Evolutionary conservation across 2,329 filamentous ascomycete genomes (phyloP), one percentile per base, ranked within the genome.

Genomic region (Coniochaeta sp.): DNA sequence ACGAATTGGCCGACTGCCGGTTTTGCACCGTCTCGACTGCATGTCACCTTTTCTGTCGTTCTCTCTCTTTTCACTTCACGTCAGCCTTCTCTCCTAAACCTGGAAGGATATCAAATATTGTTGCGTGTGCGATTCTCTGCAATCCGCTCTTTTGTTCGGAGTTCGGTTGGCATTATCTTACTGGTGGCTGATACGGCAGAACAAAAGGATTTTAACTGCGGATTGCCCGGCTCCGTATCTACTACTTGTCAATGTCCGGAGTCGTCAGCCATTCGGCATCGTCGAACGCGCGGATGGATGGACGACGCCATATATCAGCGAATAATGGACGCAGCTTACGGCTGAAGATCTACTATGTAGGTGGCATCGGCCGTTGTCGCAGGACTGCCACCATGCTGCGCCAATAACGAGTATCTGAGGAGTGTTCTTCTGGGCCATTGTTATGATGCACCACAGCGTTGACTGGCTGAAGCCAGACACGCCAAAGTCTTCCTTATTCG

Each of bases 401-500:
- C 33, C 34, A 34, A 38, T 58, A 58, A 54, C n/a, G 26, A 3
- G n/a, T 12, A n/a, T 31, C 7, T n/a, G 26, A 58, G 17, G 34
- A 50, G 33, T 44, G 47, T 38, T 28, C 34, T 43, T 47, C 58
- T 52, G 55, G 60, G 55, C 26, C 59, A 59, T 62, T 64, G 57
- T 63, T 63, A 52, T 57, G 59, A 63, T 63, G 60, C 62, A 63
- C 33, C 62, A 24, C 58, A 59, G 38, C 47, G 55, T 24, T 58
- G 40, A 60, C 57, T 62, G 60, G 61, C 58, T 63, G 55, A 61
- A 14, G 56, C 19, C 19, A 58, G 56, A 57, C 50, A 58, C 38
- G 17, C 36, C 40, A 50, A 38, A 61, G 59, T 58, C 64, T n/a
- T n/a, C n/a, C n/a, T 62, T 60, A 64, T 67, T 66, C 61, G 64